Conservation (phyloP, 257 asterid species). For the Nicotiana tabacum region DNA sequence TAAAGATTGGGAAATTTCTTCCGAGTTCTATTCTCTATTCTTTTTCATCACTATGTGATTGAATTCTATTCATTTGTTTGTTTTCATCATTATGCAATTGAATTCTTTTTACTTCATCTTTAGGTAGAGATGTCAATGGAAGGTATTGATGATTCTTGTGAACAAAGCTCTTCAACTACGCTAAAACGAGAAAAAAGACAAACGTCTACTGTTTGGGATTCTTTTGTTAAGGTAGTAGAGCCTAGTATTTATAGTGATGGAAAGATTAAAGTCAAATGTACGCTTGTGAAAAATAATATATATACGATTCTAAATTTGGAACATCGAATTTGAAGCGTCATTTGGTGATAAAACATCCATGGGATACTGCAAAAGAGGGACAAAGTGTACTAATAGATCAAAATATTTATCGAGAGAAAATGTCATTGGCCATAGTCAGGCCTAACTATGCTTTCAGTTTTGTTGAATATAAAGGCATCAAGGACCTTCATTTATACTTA, state of each 20-base stretch:
- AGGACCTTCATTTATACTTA: neutral
- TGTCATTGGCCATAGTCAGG: neutral
- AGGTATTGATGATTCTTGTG: neutral
- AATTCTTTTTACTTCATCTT: no score
- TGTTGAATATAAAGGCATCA: neutral
- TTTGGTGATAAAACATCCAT: neutral
- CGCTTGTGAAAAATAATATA: neutral
- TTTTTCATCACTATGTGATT: no score
- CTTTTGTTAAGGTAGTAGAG: neutral
- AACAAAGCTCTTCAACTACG: neutral
- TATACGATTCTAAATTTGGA: neutral
- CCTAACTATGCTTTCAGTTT: neutral
- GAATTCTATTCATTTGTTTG: no score
- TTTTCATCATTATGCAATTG: no score
- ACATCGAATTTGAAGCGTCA: neutral
- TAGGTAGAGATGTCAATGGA: neutral
- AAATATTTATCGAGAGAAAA: neutral
- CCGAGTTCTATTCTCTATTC: no score
- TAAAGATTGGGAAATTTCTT: no score
- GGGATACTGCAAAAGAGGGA: neutral
- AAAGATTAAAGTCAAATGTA: neutral
- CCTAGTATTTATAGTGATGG: neutral
- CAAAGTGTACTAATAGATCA: neutral
- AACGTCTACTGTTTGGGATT: neutral
- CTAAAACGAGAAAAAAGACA: neutral